These are phyloP conservation scores for Fragilaria radians DNA, from an alignment of 108 stramenopile genomes.

Conservation along the genomic window DNA sequence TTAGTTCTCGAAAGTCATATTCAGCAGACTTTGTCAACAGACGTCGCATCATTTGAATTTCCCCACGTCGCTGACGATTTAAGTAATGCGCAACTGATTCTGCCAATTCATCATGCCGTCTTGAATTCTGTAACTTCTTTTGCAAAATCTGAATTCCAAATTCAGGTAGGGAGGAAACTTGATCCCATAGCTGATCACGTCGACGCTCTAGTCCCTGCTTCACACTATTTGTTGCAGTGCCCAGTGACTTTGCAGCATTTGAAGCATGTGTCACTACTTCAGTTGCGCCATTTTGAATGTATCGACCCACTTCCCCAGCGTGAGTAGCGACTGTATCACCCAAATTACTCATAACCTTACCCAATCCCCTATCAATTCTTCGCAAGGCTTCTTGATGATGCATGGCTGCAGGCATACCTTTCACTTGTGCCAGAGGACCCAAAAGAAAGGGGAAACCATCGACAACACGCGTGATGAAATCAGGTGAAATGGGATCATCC, in stretches of 20 bases:
- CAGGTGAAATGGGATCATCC: conserved; percentile 72
- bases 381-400: conserved; percentile 20
- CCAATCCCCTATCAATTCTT: conserved; percentile 12
- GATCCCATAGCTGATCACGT: conserved; percentile 20
- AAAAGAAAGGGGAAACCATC: conserved; percentile 84
- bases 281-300: conserved; percentile 17
- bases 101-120: conserved; percentile 9
- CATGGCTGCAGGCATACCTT: conserved; percentile 39
- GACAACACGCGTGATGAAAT: conserved; percentile 58
- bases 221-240: conserved; percentile 24
- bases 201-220: conserved; percentile 33
- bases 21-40: conserved; percentile 7
- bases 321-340: conserved; percentile 18
- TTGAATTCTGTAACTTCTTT: neutral
- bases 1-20: conserved; percentile 4
- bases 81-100: no score
- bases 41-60: conserved; percentile 8
- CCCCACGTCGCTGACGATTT: conserved; percentile 11
- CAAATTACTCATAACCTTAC: conserved; percentile 23
- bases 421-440: conserved; percentile 69
- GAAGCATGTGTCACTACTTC: neutral
- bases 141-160: neutral
- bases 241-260: conserved; percentile 13
- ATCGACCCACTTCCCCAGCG: conserved; percentile 15
- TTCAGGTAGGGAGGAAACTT: conserved; percentile 9